Evolutionary conservation across 306 rosid genomes (phyloP), one percentile per base, ranked within the genome.

Genomic region (Carpinus fangiana): DNA sequence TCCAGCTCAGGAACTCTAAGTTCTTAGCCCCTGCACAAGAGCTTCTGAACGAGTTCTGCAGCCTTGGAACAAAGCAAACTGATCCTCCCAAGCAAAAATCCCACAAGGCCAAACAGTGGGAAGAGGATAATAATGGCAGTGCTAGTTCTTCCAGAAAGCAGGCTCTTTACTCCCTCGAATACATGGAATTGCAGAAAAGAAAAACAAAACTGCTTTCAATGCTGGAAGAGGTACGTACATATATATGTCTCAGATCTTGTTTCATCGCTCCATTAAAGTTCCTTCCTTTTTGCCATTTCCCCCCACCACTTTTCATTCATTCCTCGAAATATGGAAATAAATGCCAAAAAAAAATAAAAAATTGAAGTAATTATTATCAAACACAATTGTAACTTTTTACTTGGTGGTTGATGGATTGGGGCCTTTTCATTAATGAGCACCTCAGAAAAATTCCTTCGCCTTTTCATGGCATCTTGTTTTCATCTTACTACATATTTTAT

Each of bases 151-250:
- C 89, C 2, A 89, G 77, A 73, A 90, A 89, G 61, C 86, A 80
- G 10, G 57, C 89, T 47, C 86, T 91, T 43, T 79, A 70, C 54
- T 90, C 98, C 41, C 82, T 96, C 2, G 99, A 96, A 68, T 91
- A 93, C 61, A 76, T 91, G n/a, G 98, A 96, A 57, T 83, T 93
- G 78, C 99, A 96, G 81, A 90, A 91, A 82, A 84, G 96, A 82
- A 96, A 93, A 88, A 86, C 94, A 61, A 93, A 88, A 82, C 94
- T 96, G 38, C 93, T 93, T 56, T 81, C 96, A 31, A 87, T 96
- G 98, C 91, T 96, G 6, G 99, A 96, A 85, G 97, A 96, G 96
- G 99, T 96, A 90, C 59, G 98, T 96, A 90, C 54, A 73, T 8
- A 46, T 73, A 54, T 38, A 41, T 75, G 54, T 72, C 14, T 52